Percentiles rank a stretch among this genome's conserved stretches.
Conservation (phyloP, 352 stramenopile genomes). For the Aphanomyces stellatus region DNA sequence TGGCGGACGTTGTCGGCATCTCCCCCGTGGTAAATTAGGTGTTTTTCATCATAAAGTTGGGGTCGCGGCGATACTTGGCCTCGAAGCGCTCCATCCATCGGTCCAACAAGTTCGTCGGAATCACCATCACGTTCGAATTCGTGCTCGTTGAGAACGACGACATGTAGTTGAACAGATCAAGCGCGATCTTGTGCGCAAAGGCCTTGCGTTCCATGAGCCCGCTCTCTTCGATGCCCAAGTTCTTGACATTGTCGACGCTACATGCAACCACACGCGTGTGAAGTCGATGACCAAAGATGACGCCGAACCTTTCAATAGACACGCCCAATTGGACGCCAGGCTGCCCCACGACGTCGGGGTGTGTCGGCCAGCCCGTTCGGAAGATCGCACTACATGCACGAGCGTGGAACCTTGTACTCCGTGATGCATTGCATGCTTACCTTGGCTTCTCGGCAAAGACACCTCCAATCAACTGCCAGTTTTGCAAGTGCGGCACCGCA, state of each 20-base stretch:
- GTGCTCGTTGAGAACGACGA: conserved; percentile 77
- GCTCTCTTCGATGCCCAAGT: conserved; percentile 58
- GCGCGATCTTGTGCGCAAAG: conserved; percentile 87
- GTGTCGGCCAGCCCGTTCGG: conserved; percentile 50
- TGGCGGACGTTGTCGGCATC: no score
- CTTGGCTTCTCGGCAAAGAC: conserved; percentile 59
- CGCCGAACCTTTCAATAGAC: conserved; percentile 41
- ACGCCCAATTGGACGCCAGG: conserved; percentile 55
- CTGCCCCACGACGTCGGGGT: conserved; percentile 48
- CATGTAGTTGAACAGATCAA: conserved; percentile 91
- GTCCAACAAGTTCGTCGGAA: conserved; percentile 88
- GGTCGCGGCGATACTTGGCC: conserved; percentile 74
- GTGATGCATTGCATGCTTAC: background rate
- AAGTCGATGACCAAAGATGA: background rate
- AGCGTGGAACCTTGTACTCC: background rate
- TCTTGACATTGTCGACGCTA: conserved; percentile 58
- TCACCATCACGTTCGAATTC: conserved; percentile 71
- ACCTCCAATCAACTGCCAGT: conserved; percentile 62
- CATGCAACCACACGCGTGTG: no score
- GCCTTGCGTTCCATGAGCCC: conserved; percentile 56
- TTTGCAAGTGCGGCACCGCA: conserved; percentile 48
- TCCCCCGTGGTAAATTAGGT: background rate
- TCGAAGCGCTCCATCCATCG: conserved; percentile 89
- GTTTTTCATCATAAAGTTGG: conserved; percentile 89
- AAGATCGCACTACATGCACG: conserved; percentile 43